Evolutionary conservation across 2,329 filamentous ascomycete genomes (phyloP).

Genomic region (Penicillium brasilianum): DNA sequence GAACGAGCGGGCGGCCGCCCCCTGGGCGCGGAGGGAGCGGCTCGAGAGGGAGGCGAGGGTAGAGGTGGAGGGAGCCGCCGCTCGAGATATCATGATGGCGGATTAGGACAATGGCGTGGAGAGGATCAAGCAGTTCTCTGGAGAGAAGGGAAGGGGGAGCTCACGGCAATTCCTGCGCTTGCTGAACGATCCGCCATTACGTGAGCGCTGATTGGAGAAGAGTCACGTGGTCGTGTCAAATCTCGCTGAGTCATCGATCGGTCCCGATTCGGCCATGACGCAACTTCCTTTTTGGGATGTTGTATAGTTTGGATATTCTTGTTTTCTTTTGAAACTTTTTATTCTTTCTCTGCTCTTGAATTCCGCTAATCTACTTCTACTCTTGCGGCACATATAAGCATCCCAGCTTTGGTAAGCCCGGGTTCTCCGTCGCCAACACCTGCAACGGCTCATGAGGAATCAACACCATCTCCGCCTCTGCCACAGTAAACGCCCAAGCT

Average conservation of each 20-base stretch:
- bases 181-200: constrained; percentile 48
- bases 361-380: constrained; percentile 7
- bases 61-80: constrained; percentile 50
- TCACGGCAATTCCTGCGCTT: constrained; percentile 45
- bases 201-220: constrained; percentile 40
- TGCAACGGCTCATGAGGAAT: constrained; percentile 42
- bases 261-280: constrained; percentile 20
- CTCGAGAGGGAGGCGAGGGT: constrained; percentile 47
- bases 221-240: constrained; percentile 36
- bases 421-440: constrained; percentile 33
- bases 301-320: neutral
- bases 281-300: constrained; percentile 1
- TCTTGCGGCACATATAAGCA: constrained; percentile 46
- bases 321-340: neutral
- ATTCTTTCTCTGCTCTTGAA: neutral
- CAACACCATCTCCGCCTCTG: constrained; percentile 46
- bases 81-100: constrained; percentile 53
- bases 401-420: constrained; percentile 36
- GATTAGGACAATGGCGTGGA: constrained; percentile 42
- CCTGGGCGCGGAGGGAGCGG: constrained; percentile 49
- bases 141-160: constrained; percentile 35
- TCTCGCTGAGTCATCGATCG: constrained; percentile 26
- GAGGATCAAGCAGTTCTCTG: constrained; percentile 32
- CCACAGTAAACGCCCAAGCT: constrained; percentile 51
- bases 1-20: constrained; percentile 65